Base-by-base conservation (phyloP, 2,329 filamentous ascomycete genomes). In the Graphium sp. region DNA sequence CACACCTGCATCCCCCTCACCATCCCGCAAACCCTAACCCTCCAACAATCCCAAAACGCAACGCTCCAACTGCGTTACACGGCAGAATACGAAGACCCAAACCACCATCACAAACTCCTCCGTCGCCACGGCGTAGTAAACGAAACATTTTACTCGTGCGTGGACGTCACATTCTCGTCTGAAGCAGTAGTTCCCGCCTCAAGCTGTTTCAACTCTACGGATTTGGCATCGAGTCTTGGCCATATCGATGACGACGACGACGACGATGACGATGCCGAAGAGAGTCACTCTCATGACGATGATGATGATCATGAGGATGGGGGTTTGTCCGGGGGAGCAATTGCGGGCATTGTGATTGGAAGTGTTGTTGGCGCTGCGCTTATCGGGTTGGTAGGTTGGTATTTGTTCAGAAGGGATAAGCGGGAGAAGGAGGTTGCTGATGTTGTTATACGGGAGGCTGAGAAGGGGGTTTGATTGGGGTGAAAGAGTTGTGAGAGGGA, bases 301-400 rank as follows among this genome's bases (percentile, higher is more conserved):
- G 30, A 33, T 7, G 30, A 35, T 18, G 23, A 31, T 13, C 29
- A 34, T 24, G 32, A 32, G 7, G 34, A 31, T n/a, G 31, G 34
- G 31, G 45, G 45, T 3, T 56, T 84, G 8, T 74, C 71, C 9
- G 68, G 68, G n/a, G 78, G 76, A 24, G 65, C 69, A 12, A 82
- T 85, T 41, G 80, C 79, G 4, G 80, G 79, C 1, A 75, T 82
- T 34, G 76, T 78, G 3, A 58, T 85, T 35, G 81, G 80, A 18
- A 62, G 71, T 4, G 48, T 85, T 8, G 55, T 66, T 7, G 78
- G 69, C 23, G 62, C 69, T 4, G 58, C 61, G 1, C 45, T 82
- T 7, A 45, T 84, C 7, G 58, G 5, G 4, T 17, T 5, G 6
- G 13, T 23, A 7, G 28, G 11, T 9, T 23, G 14, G 10, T 29